Evolutionary conservation across 2,329 filamentous ascomycete genomes (phyloP).

Genomic region (Epichloe uncinata): DNA sequence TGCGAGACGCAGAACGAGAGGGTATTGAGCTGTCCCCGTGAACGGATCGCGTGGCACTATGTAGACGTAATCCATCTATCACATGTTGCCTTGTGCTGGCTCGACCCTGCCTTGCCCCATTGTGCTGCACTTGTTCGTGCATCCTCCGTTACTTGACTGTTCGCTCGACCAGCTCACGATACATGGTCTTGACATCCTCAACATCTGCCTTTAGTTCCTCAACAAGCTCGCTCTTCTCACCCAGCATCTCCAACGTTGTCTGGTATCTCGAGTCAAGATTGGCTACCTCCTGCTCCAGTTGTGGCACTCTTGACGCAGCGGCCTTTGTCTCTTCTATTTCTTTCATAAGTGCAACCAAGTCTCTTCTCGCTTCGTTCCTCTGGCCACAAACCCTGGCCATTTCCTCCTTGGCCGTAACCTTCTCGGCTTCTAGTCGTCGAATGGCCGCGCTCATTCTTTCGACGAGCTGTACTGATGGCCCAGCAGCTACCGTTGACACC

Average conservation of each 20-base stretch:
- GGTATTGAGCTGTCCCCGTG: conserved; percentile 49
- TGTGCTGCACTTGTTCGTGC: not conserved
- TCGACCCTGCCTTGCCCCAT: not conserved
- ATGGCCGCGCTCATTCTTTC: conserved; percentile 93
- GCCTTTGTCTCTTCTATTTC: conserved; percentile 61
- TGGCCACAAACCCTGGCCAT: conserved; percentile 67
- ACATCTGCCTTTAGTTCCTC: conserved; percentile 86
- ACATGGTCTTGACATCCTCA: conserved; percentile 88
- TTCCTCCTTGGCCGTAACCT: conserved; percentile 80
- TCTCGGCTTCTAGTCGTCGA: conserved; percentile 80
- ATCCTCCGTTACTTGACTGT: conserved; percentile 48
- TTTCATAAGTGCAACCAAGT: conserved; percentile 83
- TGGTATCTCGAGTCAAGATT: conserved; percentile 69
- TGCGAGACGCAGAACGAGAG: conserved; percentile 68
- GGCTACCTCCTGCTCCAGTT: conserved; percentile 54
- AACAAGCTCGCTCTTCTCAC: conserved; percentile 91
- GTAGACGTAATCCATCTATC: not conserved
- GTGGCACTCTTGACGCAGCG: conserved; percentile 44
- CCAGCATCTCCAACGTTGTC: conserved; percentile 84
- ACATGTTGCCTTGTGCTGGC: not conserved
- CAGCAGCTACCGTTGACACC: conserved; percentile 77
- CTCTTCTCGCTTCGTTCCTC: conserved; percentile 78
- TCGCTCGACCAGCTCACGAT: conserved; percentile 79
- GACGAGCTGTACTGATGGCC: conserved; percentile 86
- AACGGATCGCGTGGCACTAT: not conserved